A percentile compares a stretch with the other conserved stretches of the same genome.
phyloP scores from a whole-genome alignment of 2,329 filamentous ascomycete genomes.

The Leptographium galeiforme region DNA sequence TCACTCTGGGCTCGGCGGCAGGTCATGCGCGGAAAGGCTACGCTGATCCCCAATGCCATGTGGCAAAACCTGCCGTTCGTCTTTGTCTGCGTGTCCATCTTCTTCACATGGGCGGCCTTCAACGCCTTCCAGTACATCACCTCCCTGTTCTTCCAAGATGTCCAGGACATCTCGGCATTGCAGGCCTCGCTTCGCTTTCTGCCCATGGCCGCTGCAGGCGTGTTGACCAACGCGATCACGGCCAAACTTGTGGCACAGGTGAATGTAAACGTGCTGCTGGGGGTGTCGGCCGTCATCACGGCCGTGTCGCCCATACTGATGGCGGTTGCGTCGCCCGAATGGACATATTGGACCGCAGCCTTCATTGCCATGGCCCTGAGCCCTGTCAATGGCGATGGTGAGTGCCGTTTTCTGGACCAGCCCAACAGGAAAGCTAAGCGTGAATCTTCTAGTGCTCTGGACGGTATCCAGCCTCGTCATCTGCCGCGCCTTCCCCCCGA shows the following conservation, averaged over 20 bases:
- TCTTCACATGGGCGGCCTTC: slow-evolving; percentile 30
- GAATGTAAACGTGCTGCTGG: slow-evolving; percentile 3
- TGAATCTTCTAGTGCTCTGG: slow-evolving; percentile 27
- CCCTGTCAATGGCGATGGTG: slow-evolving; percentile 27
- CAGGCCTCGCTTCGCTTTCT: slow-evolving; percentile 33
- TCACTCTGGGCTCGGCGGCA: slow-evolving; percentile 40
- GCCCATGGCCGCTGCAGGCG: slow-evolving; percentile 19
- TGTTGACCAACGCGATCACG: slow-evolving; percentile 14
- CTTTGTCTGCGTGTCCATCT: slow-evolving; percentile 35
- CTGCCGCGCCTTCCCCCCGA: slow-evolving; percentile 36
- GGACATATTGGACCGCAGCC: slow-evolving; percentile 34
- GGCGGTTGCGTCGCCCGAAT: slow-evolving; percentile 31
- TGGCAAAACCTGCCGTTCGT: slow-evolving; percentile 45
- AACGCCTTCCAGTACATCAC: slow-evolving; percentile 35
- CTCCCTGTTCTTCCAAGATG: slow-evolving; percentile 36
- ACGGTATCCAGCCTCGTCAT: slow-evolving; percentile 42
- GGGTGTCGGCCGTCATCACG: slow-evolving; percentile 23
- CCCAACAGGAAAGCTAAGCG: background rate
- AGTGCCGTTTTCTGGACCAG: background rate
- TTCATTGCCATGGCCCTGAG: slow-evolving; percentile 31
- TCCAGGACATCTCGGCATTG: slow-evolving; percentile 30
- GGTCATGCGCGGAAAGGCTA: slow-evolving; percentile 30
- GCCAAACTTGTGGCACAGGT: slow-evolving; percentile 26
- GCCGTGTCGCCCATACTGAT: slow-evolving; percentile 37
- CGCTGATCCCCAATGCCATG: slow-evolving; percentile 45